Evolutionary conservation across 192 early-diverging fungal species (phyloP), one percentile per base, ranked within the genome.

Genomic region (Entomortierella lignicola): DNA sequence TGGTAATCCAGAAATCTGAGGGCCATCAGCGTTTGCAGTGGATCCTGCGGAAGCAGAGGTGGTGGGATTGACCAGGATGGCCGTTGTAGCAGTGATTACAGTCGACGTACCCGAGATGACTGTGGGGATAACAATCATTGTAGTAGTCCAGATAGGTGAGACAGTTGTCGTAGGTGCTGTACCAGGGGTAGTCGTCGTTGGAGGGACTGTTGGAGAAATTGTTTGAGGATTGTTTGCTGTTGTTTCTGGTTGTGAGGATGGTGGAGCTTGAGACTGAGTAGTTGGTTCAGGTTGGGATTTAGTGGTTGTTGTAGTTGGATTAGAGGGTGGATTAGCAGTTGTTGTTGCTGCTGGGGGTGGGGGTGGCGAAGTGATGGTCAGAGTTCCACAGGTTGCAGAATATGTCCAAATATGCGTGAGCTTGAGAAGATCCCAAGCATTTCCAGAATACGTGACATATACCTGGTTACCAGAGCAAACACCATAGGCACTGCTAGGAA

Each of bases 31-130:
- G 11, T 41, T 52, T 5, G 43, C 39, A 7, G 30, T 32, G 7
- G 56, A 20, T 8, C 25, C 39, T 0, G 39, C 30, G 41, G 55
- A 23, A n/a, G 23, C 3, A 21, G 37, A 7, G 1, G 18, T 20
- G 23, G 56, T 20, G 20, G 41, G 23, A 41, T 12, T 12, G 5
- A 26, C 25, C 15, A 42, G 30, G 0, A 52, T n/a, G 37, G 44
- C 1, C 6, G 39, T 23, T 7, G 60, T 68, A 0, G 64, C 48
- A 27, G 72, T 5, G 52, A 77, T 39, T 11, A 77, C 8, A 1
- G 66, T 77, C 6, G 72, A 39, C 10, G 65, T 63, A 26, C 72
- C 72, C 25, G 64, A 66, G 41, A 77, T 68, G 43, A 77, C 66
- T 2, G 72, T 74, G 4, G 72, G 57, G 4, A 72, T 39, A 4